Conservation (phyloP, 176 grass and related monocot species). For the Chloris gayana region DNA sequence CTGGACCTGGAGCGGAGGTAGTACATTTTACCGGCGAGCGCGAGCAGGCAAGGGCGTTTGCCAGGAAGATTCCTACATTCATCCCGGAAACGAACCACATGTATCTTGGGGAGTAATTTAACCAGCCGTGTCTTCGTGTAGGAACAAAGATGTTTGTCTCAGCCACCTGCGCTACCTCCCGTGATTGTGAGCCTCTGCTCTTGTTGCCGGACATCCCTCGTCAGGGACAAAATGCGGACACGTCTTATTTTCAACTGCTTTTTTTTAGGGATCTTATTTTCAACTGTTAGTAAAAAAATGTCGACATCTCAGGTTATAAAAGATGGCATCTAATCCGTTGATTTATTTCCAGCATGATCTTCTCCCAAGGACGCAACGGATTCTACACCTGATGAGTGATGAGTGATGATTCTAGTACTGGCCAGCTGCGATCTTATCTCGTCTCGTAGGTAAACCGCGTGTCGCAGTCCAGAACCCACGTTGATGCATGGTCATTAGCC, state of each 20-base stretch:
- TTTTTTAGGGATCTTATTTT: too few relatives aligned
- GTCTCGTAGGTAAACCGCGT: background rate
- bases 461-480: background rate
- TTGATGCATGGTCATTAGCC: background rate
- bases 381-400: background rate
- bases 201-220: background rate
- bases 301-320: too few relatives aligned
- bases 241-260: too few relatives aligned
- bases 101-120: constrained; percentile 33
- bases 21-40: background rate
- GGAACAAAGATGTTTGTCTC: constrained; percentile 25
- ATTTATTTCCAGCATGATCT: too few relatives aligned
- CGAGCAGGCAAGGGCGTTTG: background rate
- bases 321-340: too few relatives aligned
- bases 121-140: constrained; percentile 8
- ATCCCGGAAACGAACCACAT: constrained; percentile 10
- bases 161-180: background rate
- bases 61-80: constrained; percentile 42
- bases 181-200: background rate
- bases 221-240: background rate
- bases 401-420: background rate
- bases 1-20: background rate
- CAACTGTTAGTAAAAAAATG: too few relatives aligned
- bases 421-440: background rate
- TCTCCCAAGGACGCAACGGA: background rate